Conservation (phyloP, 768 basidiomycete species). For the Termitomyces titanicus region DNA sequence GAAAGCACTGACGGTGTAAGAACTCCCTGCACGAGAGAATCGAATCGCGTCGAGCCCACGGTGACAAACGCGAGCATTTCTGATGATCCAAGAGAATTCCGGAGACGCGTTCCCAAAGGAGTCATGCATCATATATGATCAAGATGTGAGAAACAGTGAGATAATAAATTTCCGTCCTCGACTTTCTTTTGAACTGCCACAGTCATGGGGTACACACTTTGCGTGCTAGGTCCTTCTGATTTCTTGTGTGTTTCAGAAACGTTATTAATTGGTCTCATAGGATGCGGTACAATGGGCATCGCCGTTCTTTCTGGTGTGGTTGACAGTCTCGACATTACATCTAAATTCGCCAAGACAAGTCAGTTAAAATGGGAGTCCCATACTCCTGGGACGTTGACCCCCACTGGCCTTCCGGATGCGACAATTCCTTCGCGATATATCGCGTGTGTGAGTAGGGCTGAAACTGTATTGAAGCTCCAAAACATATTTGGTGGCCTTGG, state of each 20-base stretch:
- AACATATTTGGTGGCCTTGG: conserved; percentile 58
- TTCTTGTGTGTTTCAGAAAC: not conserved
- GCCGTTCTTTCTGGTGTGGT: conserved; percentile 93
- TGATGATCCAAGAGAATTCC: conserved; percentile 12
- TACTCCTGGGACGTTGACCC: conserved; percentile 72
- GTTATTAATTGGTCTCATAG: conserved; percentile 34
- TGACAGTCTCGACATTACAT: conserved; percentile 62
- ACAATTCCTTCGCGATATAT: conserved; percentile 77
- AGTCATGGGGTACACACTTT: conserved; percentile 88
- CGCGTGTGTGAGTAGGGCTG: conserved; percentile 81
- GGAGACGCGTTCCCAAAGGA: conserved; percentile 12
- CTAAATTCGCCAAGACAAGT: conserved; percentile 20
- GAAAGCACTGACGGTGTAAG: conserved; percentile 56
- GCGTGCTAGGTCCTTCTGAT: conserved; percentile 63
- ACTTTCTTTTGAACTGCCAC: conserved; percentile 10
- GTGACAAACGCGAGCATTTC: conserved; percentile 67
- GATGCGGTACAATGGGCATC: conserved; percentile 98
- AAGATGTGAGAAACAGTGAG: not conserved
- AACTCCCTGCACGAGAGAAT: conserved; percentile 60
- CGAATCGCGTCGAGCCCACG: conserved; percentile 88
- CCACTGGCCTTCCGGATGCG: conserved; percentile 57
- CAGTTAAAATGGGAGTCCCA: conserved; percentile 36
- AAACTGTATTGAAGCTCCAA: conserved; percentile 66
- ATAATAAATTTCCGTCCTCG: not conserved
- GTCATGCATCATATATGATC: conserved; percentile 15